Evolutionary conservation across 192 early-diverging fungal species (phyloP).

Genomic region (Entomortierella beljakovae): DNA sequence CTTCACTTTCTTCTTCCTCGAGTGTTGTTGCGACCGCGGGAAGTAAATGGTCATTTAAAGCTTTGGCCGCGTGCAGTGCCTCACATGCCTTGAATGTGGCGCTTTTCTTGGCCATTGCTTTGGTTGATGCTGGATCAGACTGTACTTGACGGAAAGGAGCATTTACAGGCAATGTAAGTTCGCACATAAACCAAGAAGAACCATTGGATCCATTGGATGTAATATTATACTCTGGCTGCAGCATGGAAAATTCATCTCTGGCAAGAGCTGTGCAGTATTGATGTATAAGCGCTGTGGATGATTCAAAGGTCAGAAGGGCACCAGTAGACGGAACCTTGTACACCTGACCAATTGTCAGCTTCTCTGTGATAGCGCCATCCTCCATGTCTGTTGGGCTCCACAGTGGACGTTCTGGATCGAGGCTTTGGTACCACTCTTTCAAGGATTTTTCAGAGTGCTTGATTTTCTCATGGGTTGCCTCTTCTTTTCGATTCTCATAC

Average conservation of each 20-base stretch:
- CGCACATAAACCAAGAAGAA: conserved; percentile 58
- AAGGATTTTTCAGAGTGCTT: conserved; percentile 65
- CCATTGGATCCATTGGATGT: conserved; percentile 29
- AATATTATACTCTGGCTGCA: conserved; percentile 64
- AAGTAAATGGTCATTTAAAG: conserved; percentile 79
- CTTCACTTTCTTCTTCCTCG: conserved; percentile 26
- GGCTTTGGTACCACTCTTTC: conserved; percentile 68
- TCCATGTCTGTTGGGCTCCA: conserved; percentile 3
- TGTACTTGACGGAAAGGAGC: conserved; percentile 66
- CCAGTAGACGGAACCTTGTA: conserved; percentile 73
- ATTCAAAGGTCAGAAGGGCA: conserved; percentile 77
- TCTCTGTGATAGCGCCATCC: conserved; percentile 9
- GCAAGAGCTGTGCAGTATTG: conserved; percentile 82
- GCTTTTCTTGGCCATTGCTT: conserved; percentile 72
- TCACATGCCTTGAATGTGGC: conserved; percentile 79
- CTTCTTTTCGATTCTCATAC: conserved; percentile 55
- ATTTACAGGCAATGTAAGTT: conserved; percentile 69
- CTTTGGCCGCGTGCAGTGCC: conserved; percentile 72
- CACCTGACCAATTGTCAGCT: conserved; percentile 26
- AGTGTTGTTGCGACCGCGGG: conserved; percentile 57
- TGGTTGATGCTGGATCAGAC: conserved; percentile 66
- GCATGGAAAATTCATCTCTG: conserved; percentile 65
- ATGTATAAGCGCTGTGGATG: conserved; percentile 72
- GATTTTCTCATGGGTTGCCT: conserved; percentile 51
- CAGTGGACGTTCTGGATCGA: conserved; percentile 56